Evolutionary conservation across 2,329 filamentous ascomycete genomes (phyloP).

Genomic region (Eutypa lata): DNA sequence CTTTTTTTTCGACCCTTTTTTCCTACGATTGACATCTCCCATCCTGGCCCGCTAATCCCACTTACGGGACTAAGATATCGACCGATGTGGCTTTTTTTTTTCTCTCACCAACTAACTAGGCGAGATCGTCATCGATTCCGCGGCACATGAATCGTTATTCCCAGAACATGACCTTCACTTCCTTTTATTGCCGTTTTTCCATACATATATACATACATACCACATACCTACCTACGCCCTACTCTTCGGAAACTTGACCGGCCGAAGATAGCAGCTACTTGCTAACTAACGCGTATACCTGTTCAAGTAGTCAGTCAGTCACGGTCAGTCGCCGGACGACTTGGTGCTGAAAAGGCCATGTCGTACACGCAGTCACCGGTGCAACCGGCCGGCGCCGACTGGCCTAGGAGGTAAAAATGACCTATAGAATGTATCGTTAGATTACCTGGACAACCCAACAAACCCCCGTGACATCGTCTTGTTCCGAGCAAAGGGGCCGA

Average conservation of each 20-base stretch:
- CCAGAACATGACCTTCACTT: not conserved
- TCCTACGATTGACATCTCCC: too few relatives aligned
- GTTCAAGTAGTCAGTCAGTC: not conserved
- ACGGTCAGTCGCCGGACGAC: not conserved
- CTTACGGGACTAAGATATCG: too few relatives aligned
- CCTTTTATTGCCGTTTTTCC: too few relatives aligned
- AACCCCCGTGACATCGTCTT: not conserved
- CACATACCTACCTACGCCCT: not conserved
- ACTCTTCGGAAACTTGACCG: not conserved
- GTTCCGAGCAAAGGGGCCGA: not conserved
- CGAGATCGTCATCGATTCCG: not conserved
- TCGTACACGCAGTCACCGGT: not conserved
- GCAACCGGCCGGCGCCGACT: not conserved
- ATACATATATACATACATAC: not conserved
- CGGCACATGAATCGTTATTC: not conserved
- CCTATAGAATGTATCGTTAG: not conserved
- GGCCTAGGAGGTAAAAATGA: too few relatives aligned
- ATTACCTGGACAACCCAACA: not conserved
- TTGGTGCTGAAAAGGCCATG: too few relatives aligned
- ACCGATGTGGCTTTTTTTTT: too few relatives aligned
- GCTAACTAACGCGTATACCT: not conserved
- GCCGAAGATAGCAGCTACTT: not conserved
- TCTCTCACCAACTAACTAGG: not conserved
- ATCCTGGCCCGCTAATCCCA: too few relatives aligned
- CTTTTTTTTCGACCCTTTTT: too few relatives aligned